These are phyloP conservation scores for Andrographis paniculata DNA, from an alignment of 305 asterid species.

Conservation along the genomic window DNA sequence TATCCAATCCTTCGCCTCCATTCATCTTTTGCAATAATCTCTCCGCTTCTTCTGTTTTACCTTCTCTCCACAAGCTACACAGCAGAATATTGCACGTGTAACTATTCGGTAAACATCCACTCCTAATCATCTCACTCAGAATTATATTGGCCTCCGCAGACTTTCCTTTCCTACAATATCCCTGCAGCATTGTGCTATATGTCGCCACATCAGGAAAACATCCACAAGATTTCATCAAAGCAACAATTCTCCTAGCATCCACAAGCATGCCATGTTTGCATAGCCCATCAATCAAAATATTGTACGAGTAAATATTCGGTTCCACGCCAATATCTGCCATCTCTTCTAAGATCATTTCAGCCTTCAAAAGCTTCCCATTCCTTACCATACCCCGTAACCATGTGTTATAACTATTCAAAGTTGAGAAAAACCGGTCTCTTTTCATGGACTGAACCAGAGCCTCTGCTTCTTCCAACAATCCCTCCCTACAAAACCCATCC, in stretches of 20 bases:
- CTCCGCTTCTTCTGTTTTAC: conserved; percentile 76
- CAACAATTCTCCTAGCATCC: conserved; percentile 60
- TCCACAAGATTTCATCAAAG: conserved; percentile 55
- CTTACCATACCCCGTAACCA: conserved; percentile 65
- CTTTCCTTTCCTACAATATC: conserved; percentile 69
- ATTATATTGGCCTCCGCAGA: conserved; percentile 54
- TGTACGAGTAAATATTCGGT: conserved; percentile 68
- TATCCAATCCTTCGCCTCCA: conserved; percentile 58
- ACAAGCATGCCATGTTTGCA: conserved; percentile 64
- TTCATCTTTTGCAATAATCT: conserved; percentile 74
- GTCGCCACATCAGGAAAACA: conserved; percentile 67
- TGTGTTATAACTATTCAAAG: conserved; percentile 55
- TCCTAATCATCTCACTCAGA: conserved; percentile 58
- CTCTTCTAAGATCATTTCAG: conserved; percentile 50
- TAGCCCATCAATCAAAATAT: conserved; percentile 64
- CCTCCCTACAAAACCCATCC: conserved; percentile 67
- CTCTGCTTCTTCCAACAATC: conserved; percentile 72
- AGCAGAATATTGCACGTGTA: conserved; percentile 73
- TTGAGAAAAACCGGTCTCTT: conserved; percentile 34
- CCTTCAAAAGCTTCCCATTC: conserved; percentile 65
- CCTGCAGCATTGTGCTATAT: conserved; percentile 69
- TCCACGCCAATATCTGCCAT: conserved; percentile 51
- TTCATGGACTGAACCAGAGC: conserved; percentile 56
- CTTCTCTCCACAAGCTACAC: conserved; percentile 86
- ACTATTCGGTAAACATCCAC: conserved; percentile 56